Percentiles rank a stretch among this genome's conserved stretches.
phyloP scores from a whole-genome alignment of 1,284 basidiomycete genomes.

The Mycena sp. region DNA sequence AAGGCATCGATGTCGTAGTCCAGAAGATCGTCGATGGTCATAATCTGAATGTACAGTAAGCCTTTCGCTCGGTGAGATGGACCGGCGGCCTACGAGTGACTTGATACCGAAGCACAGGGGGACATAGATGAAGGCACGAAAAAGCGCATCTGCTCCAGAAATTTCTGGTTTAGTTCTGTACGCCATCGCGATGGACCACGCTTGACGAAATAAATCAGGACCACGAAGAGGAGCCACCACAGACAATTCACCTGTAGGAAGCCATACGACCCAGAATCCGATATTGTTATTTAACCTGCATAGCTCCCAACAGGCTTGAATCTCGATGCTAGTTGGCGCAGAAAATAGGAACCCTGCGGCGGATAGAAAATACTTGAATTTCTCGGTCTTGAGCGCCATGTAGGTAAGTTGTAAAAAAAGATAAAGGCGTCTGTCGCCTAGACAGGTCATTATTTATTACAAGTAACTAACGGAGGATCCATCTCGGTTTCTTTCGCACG shows the following conservation, averaged over 20 bases:
- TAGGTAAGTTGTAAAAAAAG: background rate
- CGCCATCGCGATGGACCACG: conserved; percentile 43
- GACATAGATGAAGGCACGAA: conserved; percentile 34
- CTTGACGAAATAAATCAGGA: conserved; percentile 24
- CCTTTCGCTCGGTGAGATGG: background rate
- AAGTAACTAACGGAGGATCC: no score
- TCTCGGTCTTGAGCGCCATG: conserved; percentile 6
- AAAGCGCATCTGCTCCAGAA: conserved; percentile 24
- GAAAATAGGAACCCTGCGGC: conserved; percentile 1
- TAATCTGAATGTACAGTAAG: conserved; percentile 35
- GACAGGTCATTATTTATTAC: no score
- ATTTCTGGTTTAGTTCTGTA: conserved; percentile 39
- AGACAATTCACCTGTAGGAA: conserved; percentile 37
- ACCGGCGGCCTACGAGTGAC: conserved; percentile 37
- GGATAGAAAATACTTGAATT: background rate
- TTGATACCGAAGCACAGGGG: conserved; percentile 45
- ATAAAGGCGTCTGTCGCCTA: no score
- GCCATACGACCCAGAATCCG: conserved; percentile 44
- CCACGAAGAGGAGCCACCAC: background rate
- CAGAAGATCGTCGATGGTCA: conserved; percentile 46
- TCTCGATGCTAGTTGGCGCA: conserved; percentile 23
- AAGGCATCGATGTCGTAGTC: conserved; percentile 41
- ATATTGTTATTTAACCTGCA: conserved; percentile 44
- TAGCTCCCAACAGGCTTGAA: conserved; percentile 43
- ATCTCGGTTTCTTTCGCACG: no score